A percentile compares a stretch with the other conserved stretches of the same genome.
phyloP scores from a whole-genome alignment of 2,329 filamentous ascomycete species.

The Aulographum hederae region DNA sequence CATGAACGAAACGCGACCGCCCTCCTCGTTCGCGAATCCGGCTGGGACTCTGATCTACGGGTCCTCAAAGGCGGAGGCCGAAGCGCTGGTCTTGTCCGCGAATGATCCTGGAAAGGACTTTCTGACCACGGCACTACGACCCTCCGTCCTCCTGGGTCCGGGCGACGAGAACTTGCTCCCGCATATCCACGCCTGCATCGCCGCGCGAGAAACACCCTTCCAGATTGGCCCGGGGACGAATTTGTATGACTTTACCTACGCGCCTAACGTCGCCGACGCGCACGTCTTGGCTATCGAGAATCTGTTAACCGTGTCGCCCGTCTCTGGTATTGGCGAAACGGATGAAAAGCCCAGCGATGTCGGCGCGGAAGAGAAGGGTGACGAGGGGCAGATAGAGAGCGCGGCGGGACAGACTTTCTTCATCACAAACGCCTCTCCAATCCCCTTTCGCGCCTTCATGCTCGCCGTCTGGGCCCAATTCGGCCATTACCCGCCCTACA shows the following conservation, averaged over 20 bases:
- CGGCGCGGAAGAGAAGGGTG: slow-evolving; percentile 3
- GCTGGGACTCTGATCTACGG: slow-evolving; percentile 64
- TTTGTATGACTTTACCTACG: slow-evolving; percentile 54
- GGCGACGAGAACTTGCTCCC: slow-evolving; percentile 64
- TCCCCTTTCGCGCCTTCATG: slow-evolving; percentile 84
- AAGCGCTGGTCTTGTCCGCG: slow-evolving; percentile 60
- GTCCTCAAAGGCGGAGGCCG: slow-evolving; percentile 60
- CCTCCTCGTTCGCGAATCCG: slow-evolving; percentile 65
- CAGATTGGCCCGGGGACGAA: slow-evolving; percentile 64
- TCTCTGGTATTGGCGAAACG: no score
- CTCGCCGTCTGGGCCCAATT: slow-evolving; percentile 55
- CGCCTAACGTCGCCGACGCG: slow-evolving; percentile 53
- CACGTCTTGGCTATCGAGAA: slow-evolving; percentile 66
- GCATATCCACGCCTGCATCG: slow-evolving; percentile 54
- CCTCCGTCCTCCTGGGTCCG: slow-evolving; percentile 80
- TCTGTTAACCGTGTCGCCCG: slow-evolving; percentile 48
- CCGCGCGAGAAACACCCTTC: slow-evolving; percentile 49
- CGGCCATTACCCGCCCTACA: slow-evolving; percentile 30
- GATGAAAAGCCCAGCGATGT: slow-evolving; percentile 8
- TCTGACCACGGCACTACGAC: slow-evolving; percentile 65
- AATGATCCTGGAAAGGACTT: slow-evolving; percentile 44
- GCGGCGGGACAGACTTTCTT: slow-evolving; percentile 68
- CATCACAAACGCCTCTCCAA: slow-evolving; percentile 73
- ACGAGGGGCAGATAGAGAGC: no score
- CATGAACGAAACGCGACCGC: slow-evolving; percentile 66